Percentiles rank a stretch among this genome's conserved stretches.
These are phyloP conservation scores for Citrus medica DNA, from an alignment of 345 rosid species.

Conservation along the genomic window DNA sequence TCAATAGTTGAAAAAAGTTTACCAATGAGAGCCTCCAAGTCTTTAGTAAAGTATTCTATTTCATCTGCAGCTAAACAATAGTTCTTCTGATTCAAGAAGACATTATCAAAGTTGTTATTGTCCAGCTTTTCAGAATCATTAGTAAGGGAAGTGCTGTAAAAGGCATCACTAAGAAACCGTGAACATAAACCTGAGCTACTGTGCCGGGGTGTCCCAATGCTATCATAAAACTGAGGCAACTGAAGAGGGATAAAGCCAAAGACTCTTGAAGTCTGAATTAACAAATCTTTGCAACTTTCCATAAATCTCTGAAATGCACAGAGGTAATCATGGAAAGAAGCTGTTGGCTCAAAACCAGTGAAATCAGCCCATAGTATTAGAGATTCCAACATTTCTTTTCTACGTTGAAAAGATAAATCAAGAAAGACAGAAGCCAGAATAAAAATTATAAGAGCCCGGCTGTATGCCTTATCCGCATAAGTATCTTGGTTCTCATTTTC, in stretches of 20 bases:
- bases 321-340: conserved; percentile 66
- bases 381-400: conserved; percentile 51
- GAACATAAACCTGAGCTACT: conserved; percentile 25
- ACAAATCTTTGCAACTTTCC: conserved; percentile 55
- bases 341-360: conserved; percentile 52
- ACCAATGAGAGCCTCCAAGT: conserved; percentile 42
- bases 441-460: conserved; percentile 51
- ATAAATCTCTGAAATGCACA: conserved; percentile 56
- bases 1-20: conserved; percentile 54
- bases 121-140: conserved; percentile 32
- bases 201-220: conserved; percentile 17
- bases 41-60: conserved; percentile 45
- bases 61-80: conserved; percentile 41
- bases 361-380: conserved; percentile 60
- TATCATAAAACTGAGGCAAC: conserved; percentile 25
- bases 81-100: conserved; percentile 18
- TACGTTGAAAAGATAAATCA: conserved; percentile 56
- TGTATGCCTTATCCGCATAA: conserved; percentile 31
- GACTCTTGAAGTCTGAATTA: conserved; percentile 37
- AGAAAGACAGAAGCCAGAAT: conserved; percentile 56
- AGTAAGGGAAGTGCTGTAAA: conserved; percentile 17
- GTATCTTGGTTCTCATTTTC: conserved; percentile 32
- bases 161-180: conserved; percentile 50
- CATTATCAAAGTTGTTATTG: conserved; percentile 21
- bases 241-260: conserved; percentile 45